Evolutionary conservation across 2,329 filamentous ascomycete genomes (phyloP), one percentile per base, ranked within the genome.

Genomic region (Albifimbria verrucaria): DNA sequence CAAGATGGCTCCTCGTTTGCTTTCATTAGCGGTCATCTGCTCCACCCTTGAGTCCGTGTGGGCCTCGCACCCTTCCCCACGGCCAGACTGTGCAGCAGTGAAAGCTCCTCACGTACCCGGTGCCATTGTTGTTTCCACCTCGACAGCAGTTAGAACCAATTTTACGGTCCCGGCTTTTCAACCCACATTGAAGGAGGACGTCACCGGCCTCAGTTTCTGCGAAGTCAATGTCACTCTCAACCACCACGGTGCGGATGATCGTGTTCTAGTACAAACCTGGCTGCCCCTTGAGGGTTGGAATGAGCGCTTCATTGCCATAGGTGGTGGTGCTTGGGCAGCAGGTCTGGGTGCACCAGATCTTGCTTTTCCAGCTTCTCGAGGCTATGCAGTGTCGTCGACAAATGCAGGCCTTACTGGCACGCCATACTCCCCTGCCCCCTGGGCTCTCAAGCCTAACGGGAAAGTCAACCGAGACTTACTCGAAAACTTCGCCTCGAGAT

Each of bases 401-500:
- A 57, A 66, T 45, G 63, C 57, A 1, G 63, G 63, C 28, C 52
- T 60, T 44, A 57, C 36, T 3, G 44, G 49, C 15, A 45, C 15
- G 20, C 23, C 49, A 6, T n/a, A 52, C 2, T 26, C 55, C 11
- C 52, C 52, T 26, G 53, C 55, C 51, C 23, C 51, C 48, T 57
- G 44, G 55, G 55, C 48, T 54, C 47, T 45, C 51, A 59, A 7
- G 23, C 42, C 22, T 3, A 50, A 56, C 32, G 52, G 55, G n/a
- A n/a, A n/a, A n/a, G n/a, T n/a, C n/a, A n/a, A n/a, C n/a, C n/a
- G n/a, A n/a, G n/a, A n/a, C n/a, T n/a, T n/a, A n/a, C 26, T 53
- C 18, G 55, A 59, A 32, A 66, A 75, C 56, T 74, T 73, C 50
- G 60, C 63, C 20, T 60, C 64, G 50, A 59, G 66, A 2, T 66